phyloP scores from a whole-genome alignment of 257 asterid species.

The Przewalskia tangutica region DNA sequence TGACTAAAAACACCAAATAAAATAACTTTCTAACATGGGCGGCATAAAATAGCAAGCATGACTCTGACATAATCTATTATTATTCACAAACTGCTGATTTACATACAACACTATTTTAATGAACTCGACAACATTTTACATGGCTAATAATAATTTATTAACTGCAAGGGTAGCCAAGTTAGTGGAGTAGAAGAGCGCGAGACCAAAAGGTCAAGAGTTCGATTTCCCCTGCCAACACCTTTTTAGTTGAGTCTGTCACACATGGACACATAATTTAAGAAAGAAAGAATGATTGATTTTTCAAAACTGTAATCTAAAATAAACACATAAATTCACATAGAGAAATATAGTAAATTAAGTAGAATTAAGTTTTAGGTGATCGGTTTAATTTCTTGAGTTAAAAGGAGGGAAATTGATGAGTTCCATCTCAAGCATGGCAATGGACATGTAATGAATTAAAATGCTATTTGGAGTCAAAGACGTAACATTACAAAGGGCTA shows the following conservation, averaged over 20 bases:
- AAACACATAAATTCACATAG: too few species aligned
- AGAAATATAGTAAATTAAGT: not conserved
- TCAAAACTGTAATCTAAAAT: too few species aligned
- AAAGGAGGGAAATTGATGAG: conserved; percentile 29
- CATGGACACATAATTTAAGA: too few species aligned
- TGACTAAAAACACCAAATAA: not conserved
- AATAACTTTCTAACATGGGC: conserved; percentile 19
- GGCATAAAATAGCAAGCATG: conserved; percentile 33
- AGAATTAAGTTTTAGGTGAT: conserved; percentile 9
- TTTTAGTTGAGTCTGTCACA: too few species aligned
- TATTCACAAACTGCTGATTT: conserved; percentile 5
- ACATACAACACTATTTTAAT: not conserved
- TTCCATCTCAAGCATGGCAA: conserved; percentile 14
- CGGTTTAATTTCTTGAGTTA: conserved; percentile 29
- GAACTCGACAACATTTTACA: not conserved
- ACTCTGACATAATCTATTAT: conserved; percentile 18
- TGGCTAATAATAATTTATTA: conserved; percentile 11
- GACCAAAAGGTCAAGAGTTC: too few species aligned
- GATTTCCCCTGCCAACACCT: too few species aligned
- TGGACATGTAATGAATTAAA: not conserved
- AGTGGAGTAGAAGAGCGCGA: too few species aligned
- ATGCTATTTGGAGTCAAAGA: conserved; percentile 18
- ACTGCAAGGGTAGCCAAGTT: too few species aligned
- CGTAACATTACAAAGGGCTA: not conserved
- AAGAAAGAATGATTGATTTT: too few species aligned